These are phyloP conservation scores for Venturia pyrina DNA, from an alignment of 2,329 filamentous ascomycete species.

Conservation along the genomic window DNA sequence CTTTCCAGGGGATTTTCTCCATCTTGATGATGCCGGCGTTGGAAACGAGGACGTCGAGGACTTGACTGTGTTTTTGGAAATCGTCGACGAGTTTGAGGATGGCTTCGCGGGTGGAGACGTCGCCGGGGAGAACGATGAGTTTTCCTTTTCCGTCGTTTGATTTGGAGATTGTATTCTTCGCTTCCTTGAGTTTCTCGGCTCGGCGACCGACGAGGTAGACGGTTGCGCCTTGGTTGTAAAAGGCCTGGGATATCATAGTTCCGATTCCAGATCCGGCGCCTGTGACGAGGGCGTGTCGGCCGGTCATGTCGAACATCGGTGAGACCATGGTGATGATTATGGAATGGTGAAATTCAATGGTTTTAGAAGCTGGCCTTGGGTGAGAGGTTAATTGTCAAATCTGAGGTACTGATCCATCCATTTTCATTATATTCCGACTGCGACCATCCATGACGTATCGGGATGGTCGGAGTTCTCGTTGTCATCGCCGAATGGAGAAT, in stretches of 20 bases:
- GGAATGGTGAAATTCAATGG: background rate
- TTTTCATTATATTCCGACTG: background rate
- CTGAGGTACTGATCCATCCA: background rate
- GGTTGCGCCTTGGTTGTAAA: constrained; percentile 49
- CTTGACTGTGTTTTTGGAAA: constrained; percentile 18
- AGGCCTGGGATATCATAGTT: constrained; percentile 49
- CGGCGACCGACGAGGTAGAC: constrained; percentile 49
- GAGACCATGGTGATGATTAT: constrained; percentile 20
- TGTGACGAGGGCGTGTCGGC: constrained; percentile 36
- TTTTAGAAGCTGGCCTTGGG: no score
- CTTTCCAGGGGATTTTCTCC: constrained; percentile 42
- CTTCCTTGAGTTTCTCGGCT: constrained; percentile 33
- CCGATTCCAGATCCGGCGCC: constrained; percentile 47
- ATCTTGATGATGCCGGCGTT: constrained; percentile 57
- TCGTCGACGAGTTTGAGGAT: constrained; percentile 45
- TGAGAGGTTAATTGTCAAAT: no score
- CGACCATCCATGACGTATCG: background rate
- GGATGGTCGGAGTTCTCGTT: background rate
- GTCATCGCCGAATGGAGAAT: background rate
- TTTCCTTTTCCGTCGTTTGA: constrained; percentile 30
- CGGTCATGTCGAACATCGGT: constrained; percentile 36
- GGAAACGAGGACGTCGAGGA: constrained; percentile 47
- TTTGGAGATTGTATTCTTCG: constrained; percentile 31
- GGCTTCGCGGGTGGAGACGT: constrained; percentile 54
- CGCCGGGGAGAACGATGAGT: constrained; percentile 46